These are phyloP conservation scores for Lactifluus piperatus DNA, from an alignment of 768 basidiomycete species.

Conservation along the genomic window DNA sequence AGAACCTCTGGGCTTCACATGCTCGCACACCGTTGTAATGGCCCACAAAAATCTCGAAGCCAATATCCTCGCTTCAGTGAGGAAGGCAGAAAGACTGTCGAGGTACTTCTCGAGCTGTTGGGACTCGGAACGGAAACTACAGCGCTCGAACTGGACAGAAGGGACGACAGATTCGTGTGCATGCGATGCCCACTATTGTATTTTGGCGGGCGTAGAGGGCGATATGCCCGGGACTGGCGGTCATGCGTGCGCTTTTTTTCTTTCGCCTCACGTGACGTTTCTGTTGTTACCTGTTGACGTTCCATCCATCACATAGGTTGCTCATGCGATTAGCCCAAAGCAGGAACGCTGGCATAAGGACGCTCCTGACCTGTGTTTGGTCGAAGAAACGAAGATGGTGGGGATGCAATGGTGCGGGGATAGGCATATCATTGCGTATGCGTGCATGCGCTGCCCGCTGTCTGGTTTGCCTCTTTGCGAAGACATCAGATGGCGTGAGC, in stretches of 20 bases:
- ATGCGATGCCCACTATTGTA: not conserved
- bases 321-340: not conserved
- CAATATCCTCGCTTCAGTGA: not conserved
- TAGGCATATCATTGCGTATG: not conserved
- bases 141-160: slow-evolving; percentile 2
- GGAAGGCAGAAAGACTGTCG: not conserved
- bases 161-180: not conserved
- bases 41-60: not conserved
- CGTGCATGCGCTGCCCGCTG: not conserved
- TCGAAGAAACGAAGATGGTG: not conserved
- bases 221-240: slow-evolving; percentile 2
- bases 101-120: not conserved
- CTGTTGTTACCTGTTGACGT: not conserved
- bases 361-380: not conserved
- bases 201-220: not conserved
- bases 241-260: not conserved
- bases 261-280: too few relatives aligned
- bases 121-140: not conserved
- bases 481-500: not conserved
- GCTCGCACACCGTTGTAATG: not conserved
- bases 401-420: not conserved
- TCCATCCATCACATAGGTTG: not conserved
- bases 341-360: not conserved
- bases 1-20: slow-evolving; percentile 4
- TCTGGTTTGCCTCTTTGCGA: not conserved